These are phyloP conservation scores for Agaricus sinodeliciosus DNA, from an alignment of 768 basidiomycete genomes.

Conservation along the genomic window DNA sequence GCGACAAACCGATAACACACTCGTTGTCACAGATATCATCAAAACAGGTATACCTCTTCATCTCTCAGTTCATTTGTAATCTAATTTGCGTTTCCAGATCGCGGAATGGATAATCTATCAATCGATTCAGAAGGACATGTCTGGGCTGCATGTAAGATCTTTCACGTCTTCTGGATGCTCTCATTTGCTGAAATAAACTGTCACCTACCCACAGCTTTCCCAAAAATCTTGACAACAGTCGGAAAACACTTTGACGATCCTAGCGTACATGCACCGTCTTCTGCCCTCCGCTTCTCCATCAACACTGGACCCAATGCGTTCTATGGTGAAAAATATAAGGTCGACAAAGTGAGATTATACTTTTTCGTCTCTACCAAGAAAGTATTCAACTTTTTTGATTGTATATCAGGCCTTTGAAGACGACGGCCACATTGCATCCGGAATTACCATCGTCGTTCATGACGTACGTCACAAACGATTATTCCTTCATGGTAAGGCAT, in stretches of 20 bases:
- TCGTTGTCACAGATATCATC: constrained; percentile 48
- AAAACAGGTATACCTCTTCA: constrained; percentile 34
- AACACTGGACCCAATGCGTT: constrained; percentile 46
- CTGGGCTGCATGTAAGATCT: constrained; percentile 50
- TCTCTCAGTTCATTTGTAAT: no score
- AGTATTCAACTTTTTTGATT: constrained; percentile 6
- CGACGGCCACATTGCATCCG: constrained; percentile 49
- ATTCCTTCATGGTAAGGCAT: constrained; percentile 52
- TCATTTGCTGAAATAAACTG: neutral
- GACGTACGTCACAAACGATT: constrained; percentile 43
- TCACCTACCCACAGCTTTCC: constrained; percentile 28
- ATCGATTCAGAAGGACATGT: constrained; percentile 53
- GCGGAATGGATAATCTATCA: constrained; percentile 52
- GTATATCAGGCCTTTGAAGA: constrained; percentile 56
- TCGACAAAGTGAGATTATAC: constrained; percentile 41
- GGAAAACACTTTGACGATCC: constrained; percentile 37
- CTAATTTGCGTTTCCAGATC: constrained; percentile 27
- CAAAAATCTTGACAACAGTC: constrained; percentile 28
- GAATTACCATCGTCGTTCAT: constrained; percentile 49
- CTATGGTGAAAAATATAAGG: constrained; percentile 52
- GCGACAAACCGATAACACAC: constrained; percentile 48
- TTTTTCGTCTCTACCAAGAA: neutral
- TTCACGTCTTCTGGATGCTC: neutral
- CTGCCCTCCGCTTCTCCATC: constrained; percentile 44
- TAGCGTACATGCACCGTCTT: constrained; percentile 34